Percentiles rank a stretch among this genome's conserved stretches.
Evolutionary conservation across 306 rosid species (phyloP).

Genomic region (Prunus fruticosa): DNA sequence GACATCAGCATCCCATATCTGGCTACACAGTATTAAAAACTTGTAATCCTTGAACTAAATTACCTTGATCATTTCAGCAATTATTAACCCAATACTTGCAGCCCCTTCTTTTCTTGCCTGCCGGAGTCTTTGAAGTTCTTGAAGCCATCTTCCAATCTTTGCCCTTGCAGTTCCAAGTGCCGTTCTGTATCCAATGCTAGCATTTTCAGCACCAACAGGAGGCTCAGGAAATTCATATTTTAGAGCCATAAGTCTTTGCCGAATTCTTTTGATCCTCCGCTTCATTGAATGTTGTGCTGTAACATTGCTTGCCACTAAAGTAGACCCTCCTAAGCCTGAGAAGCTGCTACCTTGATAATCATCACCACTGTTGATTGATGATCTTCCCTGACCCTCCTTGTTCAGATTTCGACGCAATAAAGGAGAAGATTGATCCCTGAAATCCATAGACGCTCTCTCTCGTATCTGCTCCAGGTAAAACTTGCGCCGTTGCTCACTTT

Average conservation of each 20-base stretch:
- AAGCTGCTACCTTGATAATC: slow-evolving; percentile 62
- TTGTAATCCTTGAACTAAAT: neutral
- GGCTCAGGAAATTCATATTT: slow-evolving; percentile 84
- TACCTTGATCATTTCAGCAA: slow-evolving; percentile 96
- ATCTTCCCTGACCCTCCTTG: slow-evolving; percentile 77
- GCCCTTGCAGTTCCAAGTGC: slow-evolving; percentile 87
- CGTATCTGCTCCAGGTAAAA: slow-evolving; percentile 93
- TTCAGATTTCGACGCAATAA: slow-evolving; percentile 62
- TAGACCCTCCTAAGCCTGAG: slow-evolving; percentile 50
- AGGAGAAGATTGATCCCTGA: slow-evolving; percentile 96
- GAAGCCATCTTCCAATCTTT: slow-evolving; percentile 96
- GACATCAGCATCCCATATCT: neutral
- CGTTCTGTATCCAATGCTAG: slow-evolving; percentile 87
- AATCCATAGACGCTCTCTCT: slow-evolving; percentile 95
- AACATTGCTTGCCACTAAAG: slow-evolving; percentile 54
- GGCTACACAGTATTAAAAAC: neutral
- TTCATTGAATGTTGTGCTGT: slow-evolving; percentile 73
- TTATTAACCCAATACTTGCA: slow-evolving; percentile 79
- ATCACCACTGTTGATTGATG: slow-evolving; percentile 51
- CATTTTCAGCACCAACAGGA: slow-evolving; percentile 72
- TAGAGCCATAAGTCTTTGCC: slow-evolving; percentile 97
- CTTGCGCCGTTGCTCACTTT: slow-evolving; percentile 96
- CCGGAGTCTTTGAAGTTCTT: slow-evolving; percentile 94
- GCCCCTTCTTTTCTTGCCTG: slow-evolving; percentile 99
- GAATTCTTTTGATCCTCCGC: slow-evolving; percentile 88